A percentile compares a stretch with the other conserved stretches of the same genome.
These are phyloP conservation scores for Setomelanomma holmii DNA, from an alignment of 2,329 filamentous ascomycete genomes.

Conservation along the genomic window DNA sequence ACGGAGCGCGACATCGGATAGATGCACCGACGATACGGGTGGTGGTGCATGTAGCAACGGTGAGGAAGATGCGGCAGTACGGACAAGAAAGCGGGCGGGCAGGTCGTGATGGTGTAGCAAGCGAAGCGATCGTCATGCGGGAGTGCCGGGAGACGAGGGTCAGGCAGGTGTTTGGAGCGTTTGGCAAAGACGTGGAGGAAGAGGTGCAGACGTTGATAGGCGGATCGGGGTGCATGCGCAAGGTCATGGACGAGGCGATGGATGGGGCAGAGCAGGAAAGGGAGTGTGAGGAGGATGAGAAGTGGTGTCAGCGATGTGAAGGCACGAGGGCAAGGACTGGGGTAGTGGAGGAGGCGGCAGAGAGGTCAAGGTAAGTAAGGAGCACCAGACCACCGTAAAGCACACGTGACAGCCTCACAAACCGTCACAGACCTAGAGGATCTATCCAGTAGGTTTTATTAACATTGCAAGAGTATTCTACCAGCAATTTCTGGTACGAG, in stretches of 20 bases:
- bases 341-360: no score
- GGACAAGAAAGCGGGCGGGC: not conserved
- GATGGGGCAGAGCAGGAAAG: not conserved
- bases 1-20: no score
- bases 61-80: not conserved
- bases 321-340: not conserved
- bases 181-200: not conserved
- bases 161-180: not conserved
- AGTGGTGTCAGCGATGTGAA: slow-evolving; percentile 7
- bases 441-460: no score
- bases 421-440: no score
- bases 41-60: not conserved
- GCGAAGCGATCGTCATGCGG: not conserved
- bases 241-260: not conserved
- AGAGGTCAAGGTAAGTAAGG: no score
- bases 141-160: not conserved
- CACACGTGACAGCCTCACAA: no score
- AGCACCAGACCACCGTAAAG: no score
- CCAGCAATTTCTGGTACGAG: no score
- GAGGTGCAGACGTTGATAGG: not conserved
- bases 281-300: not conserved
- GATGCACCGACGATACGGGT: not conserved
- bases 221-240: not conserved
- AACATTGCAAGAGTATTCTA: no score
- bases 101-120: not conserved